phyloP scores from a whole-genome alignment of 2,329 filamentous ascomycete genomes.

The Ophiostoma novo-ulmi region DNA sequence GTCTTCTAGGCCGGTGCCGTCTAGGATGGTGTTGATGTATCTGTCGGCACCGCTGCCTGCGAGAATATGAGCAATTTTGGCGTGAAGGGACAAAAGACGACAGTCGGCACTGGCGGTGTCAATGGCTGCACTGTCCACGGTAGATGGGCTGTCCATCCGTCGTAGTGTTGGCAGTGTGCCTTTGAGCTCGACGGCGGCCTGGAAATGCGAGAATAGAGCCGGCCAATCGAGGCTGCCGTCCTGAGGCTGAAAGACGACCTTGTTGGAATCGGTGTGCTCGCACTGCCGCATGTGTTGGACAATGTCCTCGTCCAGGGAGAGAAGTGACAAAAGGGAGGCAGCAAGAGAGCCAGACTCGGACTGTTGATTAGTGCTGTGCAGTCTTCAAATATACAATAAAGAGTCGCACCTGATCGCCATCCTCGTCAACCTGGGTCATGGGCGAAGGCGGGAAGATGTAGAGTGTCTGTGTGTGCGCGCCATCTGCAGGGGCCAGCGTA shows the following conservation, averaged over 20 bases:
- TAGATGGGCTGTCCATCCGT: background rate
- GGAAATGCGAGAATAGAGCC: background rate
- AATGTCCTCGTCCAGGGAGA: background rate
- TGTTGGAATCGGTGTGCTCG: background rate
- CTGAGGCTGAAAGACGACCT: background rate
- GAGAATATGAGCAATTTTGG: slow-evolving; percentile 16
- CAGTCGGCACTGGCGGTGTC: background rate
- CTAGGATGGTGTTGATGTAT: slow-evolving; percentile 19
- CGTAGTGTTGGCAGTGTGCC: background rate
- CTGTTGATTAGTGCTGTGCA: background rate
- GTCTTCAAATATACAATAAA: background rate
- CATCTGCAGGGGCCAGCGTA: background rate
- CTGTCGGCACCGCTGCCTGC: background rate
- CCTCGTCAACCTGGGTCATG: slow-evolving; percentile 9
- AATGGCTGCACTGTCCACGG: background rate
- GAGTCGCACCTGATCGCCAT: background rate
- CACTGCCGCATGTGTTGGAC: slow-evolving; percentile 7
- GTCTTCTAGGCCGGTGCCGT: slow-evolving; percentile 18
- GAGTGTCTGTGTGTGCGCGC: background rate
- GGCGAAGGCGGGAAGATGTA: slow-evolving; percentile 13
- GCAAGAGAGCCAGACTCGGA: background rate
- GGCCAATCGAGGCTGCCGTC: background rate
- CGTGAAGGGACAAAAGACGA: slow-evolving; percentile 6
- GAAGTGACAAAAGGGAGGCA: background rate
- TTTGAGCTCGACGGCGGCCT: background rate